Base-by-base conservation (phyloP, 345 rosid genomes). In the Sapria himalayana region DNA sequence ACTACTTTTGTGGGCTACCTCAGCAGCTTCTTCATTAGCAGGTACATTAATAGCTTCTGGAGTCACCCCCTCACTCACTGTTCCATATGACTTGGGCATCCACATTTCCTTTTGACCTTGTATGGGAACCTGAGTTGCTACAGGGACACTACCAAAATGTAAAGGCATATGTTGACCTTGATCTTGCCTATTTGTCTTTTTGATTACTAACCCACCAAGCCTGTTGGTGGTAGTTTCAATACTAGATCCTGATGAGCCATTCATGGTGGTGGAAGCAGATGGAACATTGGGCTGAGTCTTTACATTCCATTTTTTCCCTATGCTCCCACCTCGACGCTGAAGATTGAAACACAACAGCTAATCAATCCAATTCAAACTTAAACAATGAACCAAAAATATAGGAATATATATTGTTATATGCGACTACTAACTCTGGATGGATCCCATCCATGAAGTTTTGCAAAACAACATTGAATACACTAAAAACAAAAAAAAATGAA, bases 61-160 rank as follows among this genome's bases (percentile, higher is more conserved):
- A 33, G 48, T 50, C 0, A 60, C 25, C 11, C 57, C 40, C 56
- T 65, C 81, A 58, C 62, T 58, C 5, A 60, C 54, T 2, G 85
- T 72, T 45, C 72, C 72, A 50, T 70, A 70, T 4, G 78, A 56
- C 60, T 67, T 65, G 22, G 81, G 70, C 37, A 49, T 65, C 78
- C 74, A 60, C 17, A 76, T 16, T 19, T 57, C 49, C 18, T 60
- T 49, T 42, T 58, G 55, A 23, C 46, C 63, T 5, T 29, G 56
- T 22, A 19, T n/a, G 19, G 48, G 22, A 43, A 43, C 33, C 10
- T 25, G 48, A 31, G 41, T 51, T 20, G 31, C 44, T 13, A 11
- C 9, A 9, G 52, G 65, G 29, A 38, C 21, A 19, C 19, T 45
- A 13, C 67, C 55, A 45, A 15, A 22, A 39, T 46, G 65, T 15